Evolutionary conservation across 164 flowering plant genomes (phyloP), one percentile per base, ranked within the genome.

Genomic region (Vitis labrusca): DNA sequence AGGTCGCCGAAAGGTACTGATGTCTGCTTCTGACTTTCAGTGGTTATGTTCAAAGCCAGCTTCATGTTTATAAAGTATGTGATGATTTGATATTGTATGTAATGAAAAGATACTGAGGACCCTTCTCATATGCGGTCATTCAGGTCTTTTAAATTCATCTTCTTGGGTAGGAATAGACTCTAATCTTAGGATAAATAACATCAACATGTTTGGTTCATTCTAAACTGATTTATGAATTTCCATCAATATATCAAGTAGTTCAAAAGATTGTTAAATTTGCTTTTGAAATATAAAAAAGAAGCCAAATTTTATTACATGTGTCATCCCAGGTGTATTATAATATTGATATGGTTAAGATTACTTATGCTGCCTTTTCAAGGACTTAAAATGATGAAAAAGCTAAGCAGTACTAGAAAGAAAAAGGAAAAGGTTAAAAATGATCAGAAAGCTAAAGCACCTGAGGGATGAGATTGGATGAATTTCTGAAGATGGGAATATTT

Each of bases 1-100:
- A 84, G 99, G 99, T 58, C 97, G 68, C 69, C 82, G 89, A 59
- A 83, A 90, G 97, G 99, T 94, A 86, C 44, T 75, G 11, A 3
- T 67, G 51, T 50, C 56, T 27, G 59, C 54, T 55, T 55, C 17
- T 47, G 10, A 3, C 54, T 63, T 3, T 23, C 58, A 50, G 11
- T 62, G 11, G n/a, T 53, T 60, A 9, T 55, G 5, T 57, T 63
- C 32, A 47, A 64, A 52, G 50, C 50, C 27, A 54, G n/a, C 44
- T 14, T 54, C 14, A 9, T 37, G 9, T 64, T 17, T n/a, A 4
- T 32, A 19, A 15, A 53, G 16, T 50, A n/a, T 15, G 49, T 19
- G 3, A 50, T 64, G 56, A n/a, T 61, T 32, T 61, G 16, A 5
- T 37, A 32, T 61, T 61, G 5, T 6, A 32, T 61, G 64, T 61